Base-by-base conservation (phyloP, 2,329 filamentous ascomycete species). In the Pseudogymnoascus sp. region DNA sequence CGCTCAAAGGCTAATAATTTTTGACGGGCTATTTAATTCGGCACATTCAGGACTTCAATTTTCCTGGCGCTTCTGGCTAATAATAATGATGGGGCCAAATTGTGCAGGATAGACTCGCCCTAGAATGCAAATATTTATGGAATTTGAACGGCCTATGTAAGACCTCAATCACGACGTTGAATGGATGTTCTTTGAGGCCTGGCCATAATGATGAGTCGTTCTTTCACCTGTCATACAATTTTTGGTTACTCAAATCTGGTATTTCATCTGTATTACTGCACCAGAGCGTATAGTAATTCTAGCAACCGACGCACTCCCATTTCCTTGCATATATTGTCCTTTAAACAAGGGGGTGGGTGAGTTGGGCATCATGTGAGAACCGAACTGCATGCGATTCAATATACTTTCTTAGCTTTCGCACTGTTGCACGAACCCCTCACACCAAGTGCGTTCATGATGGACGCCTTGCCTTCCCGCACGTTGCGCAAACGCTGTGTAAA, bases 321-420 rank as follows among this genome's bases (percentile, higher is more conserved):
- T 33, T 21, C 48, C 29, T 18, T 55, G n/a, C 48, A 55, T 35
- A 33, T 18, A 18, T 8, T 4, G 15, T 5, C 48, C 48, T 55
- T 29, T 55, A 33, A 55, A 55, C 27, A 55, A 55, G 45, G 48
- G 48, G 29, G 48, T 35, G 15, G 29, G 10, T 33, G 48, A 33
- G 48, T 13, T 55, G 29, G 29, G n/a, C 29, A 55, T 55, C 48
- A 55, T 55, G 48, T 55, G 48, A 55, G 48, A 55, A 55, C 21
- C 48, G n/a, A 55, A 18, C n/a, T 55, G 29, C 48, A 55, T 33
- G 5, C n/a, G 48, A 35, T 35, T 55, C 48, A 7, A 55, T 31
- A 33, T 35, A 33, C 48, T 21, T 55, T 35, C 48, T 21, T 33
- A 35, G 15, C 48, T 55, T 21, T 55, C 29, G 29, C 29, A 18